A percentile compares a stretch with the other conserved stretches of the same genome.
Evolutionary conservation across 306 rosid species (phyloP).

Genomic region (Abrus precatorius): DNA sequence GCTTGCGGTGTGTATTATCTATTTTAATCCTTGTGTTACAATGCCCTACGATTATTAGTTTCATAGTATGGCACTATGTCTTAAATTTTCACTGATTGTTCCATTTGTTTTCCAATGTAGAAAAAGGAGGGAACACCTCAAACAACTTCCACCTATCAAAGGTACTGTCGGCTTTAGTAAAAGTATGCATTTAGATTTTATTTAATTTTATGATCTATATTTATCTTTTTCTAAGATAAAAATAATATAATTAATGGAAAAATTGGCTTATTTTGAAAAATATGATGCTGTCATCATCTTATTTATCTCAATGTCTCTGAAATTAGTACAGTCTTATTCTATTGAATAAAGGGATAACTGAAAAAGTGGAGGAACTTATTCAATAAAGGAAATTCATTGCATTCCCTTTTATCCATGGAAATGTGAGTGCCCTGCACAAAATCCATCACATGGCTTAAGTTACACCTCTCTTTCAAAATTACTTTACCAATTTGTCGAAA

Average conservation of each 20-base stretch:
- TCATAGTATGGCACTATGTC: constrained; percentile 12
- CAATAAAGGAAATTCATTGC: constrained; percentile 5
- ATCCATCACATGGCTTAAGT: constrained; percentile 19
- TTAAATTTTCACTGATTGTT: constrained; percentile 39
- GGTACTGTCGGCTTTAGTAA: constrained; percentile 55
- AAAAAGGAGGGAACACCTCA: constrained; percentile 71
- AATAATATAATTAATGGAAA: constrained; percentile 7
- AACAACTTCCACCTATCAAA: constrained; percentile 56
- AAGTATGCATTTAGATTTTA: neutral
- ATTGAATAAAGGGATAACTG: constrained; percentile 14
- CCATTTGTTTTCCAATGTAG: constrained; percentile 57
- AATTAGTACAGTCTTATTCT: constrained; percentile 2
- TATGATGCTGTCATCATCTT: constrained; percentile 17
- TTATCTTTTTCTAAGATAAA: constrained; percentile 8
- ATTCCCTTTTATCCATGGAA: neutral
- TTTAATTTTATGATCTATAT: constrained; percentile 1
- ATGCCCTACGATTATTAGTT: neutral
- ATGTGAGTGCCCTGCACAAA: constrained; percentile 24
- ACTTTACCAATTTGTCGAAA: constrained; percentile 18
- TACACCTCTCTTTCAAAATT: constrained; percentile 24
- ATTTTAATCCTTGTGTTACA: constrained; percentile 27
- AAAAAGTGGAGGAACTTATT: constrained; percentile 36
- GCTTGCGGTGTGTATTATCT: constrained; percentile 62
- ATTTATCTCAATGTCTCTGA: neutral
- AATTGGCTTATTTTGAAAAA: constrained; percentile 27